A percentile compares a stretch with the other conserved stretches of the same genome.
These are phyloP conservation scores for Plasmodium reichenowi DNA, from an alignment of 169 alveolate genomes.

Conservation along the genomic window DNA sequence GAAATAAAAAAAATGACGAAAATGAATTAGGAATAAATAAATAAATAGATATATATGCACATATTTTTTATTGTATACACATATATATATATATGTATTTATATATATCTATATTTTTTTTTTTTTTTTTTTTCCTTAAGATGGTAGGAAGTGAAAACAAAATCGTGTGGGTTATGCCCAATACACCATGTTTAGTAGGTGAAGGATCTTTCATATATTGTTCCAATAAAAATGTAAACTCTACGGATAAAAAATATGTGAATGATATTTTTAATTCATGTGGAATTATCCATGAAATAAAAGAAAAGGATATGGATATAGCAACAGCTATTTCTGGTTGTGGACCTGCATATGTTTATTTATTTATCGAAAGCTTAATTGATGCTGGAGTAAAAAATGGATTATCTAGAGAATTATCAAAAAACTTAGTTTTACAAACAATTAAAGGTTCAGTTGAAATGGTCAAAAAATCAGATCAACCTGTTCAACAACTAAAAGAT, in stretches of 20 bases:
- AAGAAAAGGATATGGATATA: conserved; percentile 67
- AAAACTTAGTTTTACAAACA: conserved; percentile 75
- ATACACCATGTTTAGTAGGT: conserved; percentile 73
- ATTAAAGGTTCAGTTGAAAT: conserved; percentile 71
- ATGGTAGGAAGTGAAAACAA: conserved; percentile 13
- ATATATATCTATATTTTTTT: too few relatives aligned
- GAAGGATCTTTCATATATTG: conserved; percentile 54
- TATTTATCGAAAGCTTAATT: conserved; percentile 80
- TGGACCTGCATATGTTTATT: conserved; percentile 83
- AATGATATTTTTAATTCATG: conserved; percentile 45
- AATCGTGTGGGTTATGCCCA: conserved; percentile 75
- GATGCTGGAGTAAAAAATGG: conserved; percentile 85
- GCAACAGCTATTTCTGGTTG: conserved; percentile 66
- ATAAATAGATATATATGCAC: neutral
- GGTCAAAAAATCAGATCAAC: conserved; percentile 51
- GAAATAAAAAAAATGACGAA: neutral
- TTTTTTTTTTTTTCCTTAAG: neutral
- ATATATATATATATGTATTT: neutral
- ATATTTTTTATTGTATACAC: neutral
- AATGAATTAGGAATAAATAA: neutral
- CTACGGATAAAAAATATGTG: conserved; percentile 18
- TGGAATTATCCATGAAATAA: conserved; percentile 50
- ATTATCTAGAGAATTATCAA: conserved; percentile 74
- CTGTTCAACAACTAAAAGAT: conserved; percentile 80
- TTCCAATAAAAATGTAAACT: conserved; percentile 32